A percentile compares a stretch with the other conserved stretches of the same genome.
Conservation (phyloP, 1,139 yeast genomes). For the Chernovozyma aurita region DNA sequence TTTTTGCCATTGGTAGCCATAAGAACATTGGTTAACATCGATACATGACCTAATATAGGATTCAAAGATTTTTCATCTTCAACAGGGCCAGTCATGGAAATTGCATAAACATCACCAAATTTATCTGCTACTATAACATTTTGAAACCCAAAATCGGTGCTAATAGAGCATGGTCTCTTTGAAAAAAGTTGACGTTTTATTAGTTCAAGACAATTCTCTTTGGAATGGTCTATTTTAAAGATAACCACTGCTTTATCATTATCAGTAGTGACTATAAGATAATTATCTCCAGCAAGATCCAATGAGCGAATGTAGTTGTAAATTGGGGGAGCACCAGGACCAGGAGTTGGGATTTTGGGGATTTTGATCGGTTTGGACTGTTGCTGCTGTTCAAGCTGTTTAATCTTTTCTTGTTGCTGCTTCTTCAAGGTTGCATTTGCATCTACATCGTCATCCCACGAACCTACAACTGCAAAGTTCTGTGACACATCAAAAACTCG, state of each 20-base stretch:
- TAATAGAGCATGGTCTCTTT: slow-evolving; percentile 82
- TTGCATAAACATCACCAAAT: slow-evolving; percentile 87
- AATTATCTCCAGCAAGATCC: slow-evolving; percentile 46
- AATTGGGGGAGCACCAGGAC: slow-evolving; percentile 63
- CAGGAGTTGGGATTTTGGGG: slow-evolving; percentile 59
- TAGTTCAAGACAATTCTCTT: slow-evolving; percentile 40
- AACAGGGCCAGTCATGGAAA: slow-evolving; percentile 34
- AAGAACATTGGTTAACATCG: slow-evolving; percentile 79
- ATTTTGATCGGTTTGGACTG: slow-evolving; percentile 28
- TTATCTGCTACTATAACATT: slow-evolving; percentile 82
- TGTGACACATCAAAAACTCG: slow-evolving; percentile 40
- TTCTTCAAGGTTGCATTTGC: slow-evolving; percentile 34
- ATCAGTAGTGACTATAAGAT: slow-evolving; percentile 69
- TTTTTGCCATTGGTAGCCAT: slow-evolving; percentile 41
- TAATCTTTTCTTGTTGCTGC: slow-evolving; percentile 42
- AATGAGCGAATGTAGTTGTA: slow-evolving; percentile 65
- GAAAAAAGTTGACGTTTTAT: slow-evolving; percentile 75
- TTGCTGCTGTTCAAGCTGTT: slow-evolving; percentile 13
- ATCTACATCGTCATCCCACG: slow-evolving; percentile 58
- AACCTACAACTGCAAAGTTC: slow-evolving; percentile 38
- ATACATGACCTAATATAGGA: slow-evolving; percentile 92
- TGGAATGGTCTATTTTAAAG: slow-evolving; percentile 37
- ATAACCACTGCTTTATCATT: slow-evolving; percentile 79
- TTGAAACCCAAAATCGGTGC: slow-evolving; percentile 49
- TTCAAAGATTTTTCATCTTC: slow-evolving; percentile 38